phyloP scores from a whole-genome alignment of 2,329 filamentous ascomycete species.

The Cryphonectria japonica region DNA sequence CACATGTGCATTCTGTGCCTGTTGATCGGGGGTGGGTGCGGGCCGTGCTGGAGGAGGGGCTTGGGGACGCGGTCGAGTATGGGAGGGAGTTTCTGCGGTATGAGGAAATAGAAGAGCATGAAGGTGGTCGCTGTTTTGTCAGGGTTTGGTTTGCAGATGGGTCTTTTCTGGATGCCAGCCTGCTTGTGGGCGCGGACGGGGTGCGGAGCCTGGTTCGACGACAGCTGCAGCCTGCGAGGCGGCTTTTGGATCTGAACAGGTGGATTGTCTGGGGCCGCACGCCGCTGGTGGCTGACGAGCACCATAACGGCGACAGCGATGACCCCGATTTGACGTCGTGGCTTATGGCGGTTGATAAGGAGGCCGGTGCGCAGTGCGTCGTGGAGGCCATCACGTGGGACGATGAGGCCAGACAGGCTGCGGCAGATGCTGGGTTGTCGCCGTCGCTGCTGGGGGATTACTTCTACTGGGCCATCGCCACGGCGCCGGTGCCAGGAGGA shows the following conservation, averaged over 20 bases:
- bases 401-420: not conserved
- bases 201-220: conserved; percentile 41
- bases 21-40: conserved; percentile 42
- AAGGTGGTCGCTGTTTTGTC: conserved; percentile 25
- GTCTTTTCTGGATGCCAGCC: conserved; percentile 35
- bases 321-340: conserved; percentile 26
- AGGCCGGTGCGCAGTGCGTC: conserved; percentile 27
- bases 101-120: not conserved
- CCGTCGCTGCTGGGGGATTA: conserved; percentile 36
- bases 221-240: conserved; percentile 42
- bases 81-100: conserved; percentile 37
- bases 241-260: conserved; percentile 42
- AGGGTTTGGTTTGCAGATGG: conserved; percentile 41
- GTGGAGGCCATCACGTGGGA: conserved; percentile 29
- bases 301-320: too few species aligned
- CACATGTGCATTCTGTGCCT: conserved; percentile 28
- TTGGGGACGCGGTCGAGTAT: conserved; percentile 38
- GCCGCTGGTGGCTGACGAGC: conserved; percentile 28
- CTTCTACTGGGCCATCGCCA: conserved; percentile 40
- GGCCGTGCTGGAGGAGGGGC: conserved; percentile 37
- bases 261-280: conserved; percentile 47
- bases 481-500: not conserved
- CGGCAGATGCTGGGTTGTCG: not conserved
- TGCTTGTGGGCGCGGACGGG: conserved; percentile 47
- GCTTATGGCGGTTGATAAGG: conserved; percentile 32